These are phyloP conservation scores for Daldinia loculata DNA, from an alignment of 495 filamentous ascomycete genomes.

Conservation along the genomic window DNA sequence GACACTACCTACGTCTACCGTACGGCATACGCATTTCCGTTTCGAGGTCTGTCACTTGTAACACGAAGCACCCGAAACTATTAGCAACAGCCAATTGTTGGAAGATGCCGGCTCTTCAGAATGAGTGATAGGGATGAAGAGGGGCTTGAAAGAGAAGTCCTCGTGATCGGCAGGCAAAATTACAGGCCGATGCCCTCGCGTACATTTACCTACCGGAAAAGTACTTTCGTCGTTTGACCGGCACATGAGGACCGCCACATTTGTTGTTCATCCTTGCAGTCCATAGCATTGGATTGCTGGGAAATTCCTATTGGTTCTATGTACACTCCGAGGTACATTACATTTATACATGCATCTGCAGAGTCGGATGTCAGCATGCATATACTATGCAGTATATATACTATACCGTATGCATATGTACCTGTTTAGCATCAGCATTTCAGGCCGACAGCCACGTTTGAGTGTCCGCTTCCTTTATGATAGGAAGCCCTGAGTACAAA, in stretches of 20 bases:
- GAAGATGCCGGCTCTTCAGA: neutral
- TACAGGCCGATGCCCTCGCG: conserved; percentile 11
- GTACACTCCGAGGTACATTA: conserved; percentile 33
- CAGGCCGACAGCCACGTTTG: conserved; percentile 6
- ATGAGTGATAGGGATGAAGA: conserved; percentile 6
- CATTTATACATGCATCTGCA: conserved; percentile 25
- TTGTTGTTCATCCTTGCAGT: conserved; percentile 36
- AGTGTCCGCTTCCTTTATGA: conserved; percentile 5
- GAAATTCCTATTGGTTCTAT: conserved; percentile 36
- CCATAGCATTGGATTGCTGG: conserved; percentile 42
- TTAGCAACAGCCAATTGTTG: conserved; percentile 4
- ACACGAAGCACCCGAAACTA: conserved; percentile 27
- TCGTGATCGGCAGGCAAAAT: conserved; percentile 25
- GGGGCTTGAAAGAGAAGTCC: neutral
- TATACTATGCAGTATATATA: conserved; percentile 2
- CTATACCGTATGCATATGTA: neutral
- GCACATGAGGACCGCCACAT: conserved; percentile 22
- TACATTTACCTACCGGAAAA: conserved; percentile 20
- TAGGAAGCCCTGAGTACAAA: neutral
- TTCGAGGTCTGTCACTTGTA: conserved; percentile 17
- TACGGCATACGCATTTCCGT: neutral
- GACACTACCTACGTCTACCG: conserved; percentile 1
- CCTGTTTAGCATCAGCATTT: neutral
- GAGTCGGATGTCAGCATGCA: conserved; percentile 36
- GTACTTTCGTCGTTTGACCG: conserved; percentile 14